Percentiles rank a stretch among this genome's conserved stretches.
Evolutionary conservation across 768 basidiomycete species (phyloP).

Genomic region (Mycena rosella): DNA sequence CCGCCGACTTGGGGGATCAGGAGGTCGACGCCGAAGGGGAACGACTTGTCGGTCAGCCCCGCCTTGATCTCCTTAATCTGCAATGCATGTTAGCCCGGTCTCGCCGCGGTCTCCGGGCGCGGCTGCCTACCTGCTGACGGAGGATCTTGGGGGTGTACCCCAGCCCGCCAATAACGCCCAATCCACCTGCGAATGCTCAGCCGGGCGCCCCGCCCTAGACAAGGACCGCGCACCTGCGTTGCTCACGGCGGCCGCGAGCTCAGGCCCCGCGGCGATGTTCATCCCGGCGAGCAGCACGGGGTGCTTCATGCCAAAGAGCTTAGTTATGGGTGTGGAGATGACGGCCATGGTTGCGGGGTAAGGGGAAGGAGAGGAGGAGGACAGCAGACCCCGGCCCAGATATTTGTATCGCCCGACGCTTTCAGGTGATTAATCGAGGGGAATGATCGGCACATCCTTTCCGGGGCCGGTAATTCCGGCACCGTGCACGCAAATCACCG

Average conservation of each 20-base stretch:
- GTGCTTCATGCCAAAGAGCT: conserved; percentile 91
- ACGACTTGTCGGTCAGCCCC: conserved; percentile 78
- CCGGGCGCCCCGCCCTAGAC: background rate
- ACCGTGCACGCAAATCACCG: background rate
- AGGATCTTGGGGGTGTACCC: conserved; percentile 91
- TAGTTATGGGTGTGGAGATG: conserved; percentile 86
- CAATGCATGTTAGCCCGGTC: background rate
- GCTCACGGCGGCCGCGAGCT: conserved; percentile 93
- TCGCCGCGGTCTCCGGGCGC: background rate
- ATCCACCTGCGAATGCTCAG: conserved; percentile 55
- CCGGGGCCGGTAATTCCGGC: no score
- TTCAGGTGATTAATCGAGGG: background rate
- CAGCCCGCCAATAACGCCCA: conserved; percentile 93
- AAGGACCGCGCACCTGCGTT: conserved; percentile 70
- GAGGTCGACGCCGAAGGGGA: conserved; percentile 92
- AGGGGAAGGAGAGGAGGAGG: background rate
- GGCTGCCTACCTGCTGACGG: conserved; percentile 68
- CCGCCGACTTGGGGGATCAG: conserved; percentile 91
- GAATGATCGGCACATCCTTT: no score
- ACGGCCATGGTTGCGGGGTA: background rate
- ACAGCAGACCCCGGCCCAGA: no score
- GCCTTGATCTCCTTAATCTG: conserved; percentile 83
- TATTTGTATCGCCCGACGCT: no score
- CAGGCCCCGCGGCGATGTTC: conserved; percentile 65
- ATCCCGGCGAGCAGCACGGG: conserved; percentile 86